Base-by-base conservation (phyloP, 306 rosid species). In the Myrica gale region DNA sequence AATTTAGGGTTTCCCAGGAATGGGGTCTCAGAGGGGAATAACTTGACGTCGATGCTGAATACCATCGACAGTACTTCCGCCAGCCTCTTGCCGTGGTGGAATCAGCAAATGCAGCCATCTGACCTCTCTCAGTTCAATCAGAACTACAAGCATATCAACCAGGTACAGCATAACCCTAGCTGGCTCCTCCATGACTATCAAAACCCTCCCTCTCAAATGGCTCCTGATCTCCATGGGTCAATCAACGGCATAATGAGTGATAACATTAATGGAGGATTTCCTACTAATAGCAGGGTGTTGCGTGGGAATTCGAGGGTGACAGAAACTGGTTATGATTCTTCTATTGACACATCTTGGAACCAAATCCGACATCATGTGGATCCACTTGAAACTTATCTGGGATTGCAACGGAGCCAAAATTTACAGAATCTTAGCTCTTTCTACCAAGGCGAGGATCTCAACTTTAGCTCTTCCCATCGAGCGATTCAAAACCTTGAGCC, bases 181-280 rank as follows among this genome's bases (percentile, higher is more conserved):
- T 57, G 20, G 5, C 41, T 41, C 10, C 37, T 26, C 5, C 23
- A 7, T 57, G 17, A 10, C 41, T 9, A 57, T 41, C 13, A 58
- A 58, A 72, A 12, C 53, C 82, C 62, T 72, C 26, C 19, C 61
- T 63, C 12, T 62, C 65, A 52, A 61, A 23, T 4, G 13, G 13
- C 20, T 46, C 21, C 20, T 44, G 15, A 17, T 62, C 65, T 23
- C 21, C 42, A 58, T 23, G 65, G 32, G 63, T 57, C 65, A 58
- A 20, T 57, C 37, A 57, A 21, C 21, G 63, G 11, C 21, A 37
- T 4, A 23, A 21, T 23, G 12, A 23, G 17, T 21, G 65, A 39
- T 1, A 20, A 20, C 65, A 7, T 58, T 58, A 58, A 23, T 58
- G 41, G 41, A 58, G 39, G 26, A 10, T 58, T 58, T 57, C 63